Evolutionary conservation across 768 basidiomycete species (phyloP), one percentile per base, ranked within the genome.

Genomic region (Calvatia gigantea): DNA sequence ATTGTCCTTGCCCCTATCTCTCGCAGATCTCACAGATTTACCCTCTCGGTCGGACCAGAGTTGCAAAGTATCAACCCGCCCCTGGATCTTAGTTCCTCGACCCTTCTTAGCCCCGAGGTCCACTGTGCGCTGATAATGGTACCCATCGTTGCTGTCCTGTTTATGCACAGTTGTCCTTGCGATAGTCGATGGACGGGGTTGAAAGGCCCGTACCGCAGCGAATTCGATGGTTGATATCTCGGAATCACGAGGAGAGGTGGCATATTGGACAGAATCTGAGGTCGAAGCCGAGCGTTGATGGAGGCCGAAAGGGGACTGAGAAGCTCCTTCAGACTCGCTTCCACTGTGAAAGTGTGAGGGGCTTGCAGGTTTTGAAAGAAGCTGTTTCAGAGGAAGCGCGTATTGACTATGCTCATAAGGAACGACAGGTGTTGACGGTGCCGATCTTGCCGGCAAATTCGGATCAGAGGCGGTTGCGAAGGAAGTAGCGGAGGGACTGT

Each of bases 391-490:
- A 11, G 54, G 44, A 23, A 55, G 37, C 1, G 54, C n/a, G 15
- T 25, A 48, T 7, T 48, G 43, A 21, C 17, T 48, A 8, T 19
- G n/a, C 7, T 56, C 52, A 14, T 21, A 4, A 23, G 41, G 19
- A 21, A 43, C n/a, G 41, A 14, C 32, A 21, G 51, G 42, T 32
- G 29, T 32, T 19, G 46, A 32, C 7, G 54, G 4, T 4, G 38
- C 37, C 9, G 47, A 32, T 2, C 19, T 11, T 19, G 47, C 39
- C 17, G 54, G 14, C 1, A 56, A 21, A 49, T 56, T 56, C 46
- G 39, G 39, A 56, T 56, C 54, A 42, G 54, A 56, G 17, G 32
- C 47, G 25, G 37, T 49, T 11, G 47, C 27, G 28, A 41, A 42
- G 31, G 54, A 42, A 8, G 38, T n/a, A 15, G 25, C 29, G 21